Percentiles rank a stretch among this genome's conserved stretches.
phyloP scores from a whole-genome alignment of 179 eudicot species.

The Sideroxylon spinosum region DNA sequence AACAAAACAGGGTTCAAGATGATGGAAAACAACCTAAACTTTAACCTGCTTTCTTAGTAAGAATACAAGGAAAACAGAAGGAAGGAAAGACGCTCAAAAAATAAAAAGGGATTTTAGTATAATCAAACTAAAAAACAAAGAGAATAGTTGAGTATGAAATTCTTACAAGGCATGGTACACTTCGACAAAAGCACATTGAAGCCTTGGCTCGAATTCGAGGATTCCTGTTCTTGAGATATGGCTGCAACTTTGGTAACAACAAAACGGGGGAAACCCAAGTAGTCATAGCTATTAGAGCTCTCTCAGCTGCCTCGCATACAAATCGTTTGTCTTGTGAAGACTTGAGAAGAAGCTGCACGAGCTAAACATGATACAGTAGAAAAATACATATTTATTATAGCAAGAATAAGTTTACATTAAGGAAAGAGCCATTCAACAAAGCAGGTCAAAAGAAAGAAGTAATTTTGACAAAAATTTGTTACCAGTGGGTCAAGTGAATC shows the following conservation, averaged over 20 bases:
- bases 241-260: conserved; percentile 54
- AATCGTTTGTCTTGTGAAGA: conserved; percentile 65
- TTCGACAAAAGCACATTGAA: conserved; percentile 51
- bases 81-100: neutral
- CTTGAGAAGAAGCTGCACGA: conserved; percentile 64
- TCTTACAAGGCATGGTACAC: conserved; percentile 54
- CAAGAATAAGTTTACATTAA: neutral
- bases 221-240: conserved; percentile 50
- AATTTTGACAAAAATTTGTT: neutral
- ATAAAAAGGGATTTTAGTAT: neutral
- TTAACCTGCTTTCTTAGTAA: no score
- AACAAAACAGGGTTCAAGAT: neutral
- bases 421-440: neutral
- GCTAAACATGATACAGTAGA: conserved; percentile 29
- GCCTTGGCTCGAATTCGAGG: conserved; percentile 75
- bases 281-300: conserved; percentile 50
- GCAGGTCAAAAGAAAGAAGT: neutral
- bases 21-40: neutral
- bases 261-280: conserved; percentile 43
- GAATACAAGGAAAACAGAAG: neutral
- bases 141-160: neutral
- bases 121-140: neutral
- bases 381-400: neutral
- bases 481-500: conserved; percentile 59
- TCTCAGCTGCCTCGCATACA: conserved; percentile 68